These are phyloP conservation scores for Metarhizium album DNA, from an alignment of 2,329 filamentous ascomycete species.

Conservation along the genomic window DNA sequence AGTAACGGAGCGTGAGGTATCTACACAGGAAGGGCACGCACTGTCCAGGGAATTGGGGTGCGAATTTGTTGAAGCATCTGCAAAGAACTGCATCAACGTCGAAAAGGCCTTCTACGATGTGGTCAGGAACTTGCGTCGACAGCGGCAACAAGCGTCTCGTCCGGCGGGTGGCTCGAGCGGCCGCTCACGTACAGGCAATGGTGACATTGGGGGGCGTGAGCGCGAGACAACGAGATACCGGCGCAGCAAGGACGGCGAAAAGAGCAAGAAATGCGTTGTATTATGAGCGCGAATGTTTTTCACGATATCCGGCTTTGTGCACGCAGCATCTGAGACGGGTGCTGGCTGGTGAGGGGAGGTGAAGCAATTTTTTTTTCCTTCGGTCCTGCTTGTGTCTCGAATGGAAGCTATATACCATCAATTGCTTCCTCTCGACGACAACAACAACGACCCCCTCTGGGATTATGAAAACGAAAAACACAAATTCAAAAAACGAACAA, in stretches of 20 bases:
- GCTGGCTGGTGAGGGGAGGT: slow-evolving; percentile 4
- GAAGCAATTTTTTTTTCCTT: background rate
- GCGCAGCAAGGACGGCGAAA: slow-evolving; percentile 25
- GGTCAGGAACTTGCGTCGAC: slow-evolving; percentile 76
- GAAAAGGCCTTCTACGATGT: slow-evolving; percentile 99
- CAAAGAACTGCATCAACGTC: slow-evolving; percentile 96
- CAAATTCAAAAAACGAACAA: background rate
- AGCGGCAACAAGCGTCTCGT: slow-evolving; percentile 51
- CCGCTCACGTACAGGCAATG: slow-evolving; percentile 28
- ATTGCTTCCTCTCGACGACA: background rate
- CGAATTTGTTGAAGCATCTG: slow-evolving; percentile 93
- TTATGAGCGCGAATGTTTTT: slow-evolving; percentile 22
- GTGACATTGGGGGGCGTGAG: slow-evolving; percentile 23
- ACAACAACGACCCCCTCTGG: background rate
- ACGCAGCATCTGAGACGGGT: background rate
- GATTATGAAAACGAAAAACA: background rate
- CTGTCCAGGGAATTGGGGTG: slow-evolving; percentile 86
- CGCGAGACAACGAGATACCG: slow-evolving; percentile 19
- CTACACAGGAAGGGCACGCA: slow-evolving; percentile 88
- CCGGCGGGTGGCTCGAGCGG: slow-evolving; percentile 23
- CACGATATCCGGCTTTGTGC: background rate
- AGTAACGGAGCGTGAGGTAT: slow-evolving; percentile 91
- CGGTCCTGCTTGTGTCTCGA: background rate
- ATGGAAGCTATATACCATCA: background rate
- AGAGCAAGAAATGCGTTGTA: slow-evolving; percentile 27